Base-by-base conservation (phyloP, 495 filamentous ascomycete species). In the Hypoxylon fuscum region DNA sequence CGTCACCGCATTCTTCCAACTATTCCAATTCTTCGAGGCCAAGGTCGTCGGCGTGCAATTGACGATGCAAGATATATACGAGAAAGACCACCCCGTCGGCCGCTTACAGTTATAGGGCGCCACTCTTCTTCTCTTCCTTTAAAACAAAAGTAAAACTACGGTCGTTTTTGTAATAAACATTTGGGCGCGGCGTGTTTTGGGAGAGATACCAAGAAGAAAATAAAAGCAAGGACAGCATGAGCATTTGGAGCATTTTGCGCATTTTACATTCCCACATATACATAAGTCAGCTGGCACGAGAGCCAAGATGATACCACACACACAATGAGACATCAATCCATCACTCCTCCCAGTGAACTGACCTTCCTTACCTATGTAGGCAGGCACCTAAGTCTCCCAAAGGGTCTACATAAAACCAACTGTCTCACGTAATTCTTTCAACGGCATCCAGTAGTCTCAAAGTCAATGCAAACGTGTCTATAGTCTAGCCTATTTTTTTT, bases 11-110 rank as follows among this genome's bases (percentile, higher is more conserved):
- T 62, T 69, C 53, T 32, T 69, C 32, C 66, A 69, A 22, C 49
- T 66, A 4, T 69, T 69, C 55, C 57, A 69, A 43, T 66, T 66
- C 49, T 69, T 69, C 62, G 66, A 69, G 45, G 66, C 66, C 43
- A 69, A 69, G 47, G 66, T 69, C 31, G 44, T 69, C 29, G 66
- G 66, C 8, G 57, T 69, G 11, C 66, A 66, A 42, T 40, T 69
- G 23, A 66, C 57, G 31, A 66, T 69, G 54, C 58, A 59, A 7
- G 66, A 69, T 15, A 63, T 69, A 47, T 69, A 69, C 50, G 66
- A 69, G 49, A 66, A 63, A 20, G 66, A 69, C 57, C 41, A 69
- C 34, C 17, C 50, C 3, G 58, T 35, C 18, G 66, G 56, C 15
- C 57, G 66, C 14, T 60, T 69, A 35, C 66, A 69, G 44, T 44